phyloP scores from a whole-genome alignment of 768 basidiomycete species.

The Hypsizygus marmoreus region DNA sequence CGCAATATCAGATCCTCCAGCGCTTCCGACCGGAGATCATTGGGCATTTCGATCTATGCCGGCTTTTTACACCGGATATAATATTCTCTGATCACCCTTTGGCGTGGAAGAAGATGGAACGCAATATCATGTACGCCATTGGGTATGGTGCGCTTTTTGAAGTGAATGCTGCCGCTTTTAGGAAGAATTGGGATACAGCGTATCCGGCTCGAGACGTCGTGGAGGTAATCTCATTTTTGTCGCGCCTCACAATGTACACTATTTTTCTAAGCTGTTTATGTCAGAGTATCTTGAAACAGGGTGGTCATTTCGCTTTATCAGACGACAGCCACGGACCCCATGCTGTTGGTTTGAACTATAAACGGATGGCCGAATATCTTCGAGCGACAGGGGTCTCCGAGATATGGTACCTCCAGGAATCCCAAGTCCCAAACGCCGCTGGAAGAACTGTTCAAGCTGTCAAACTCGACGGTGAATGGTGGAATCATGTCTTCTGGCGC shows the following conservation, averaged over 20 bases:
- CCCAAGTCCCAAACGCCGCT: conserved; percentile 40
- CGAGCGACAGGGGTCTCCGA: conserved; percentile 57
- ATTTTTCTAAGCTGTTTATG: conserved; percentile 5
- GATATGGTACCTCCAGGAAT: conserved; percentile 60
- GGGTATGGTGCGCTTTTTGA: conserved; percentile 92
- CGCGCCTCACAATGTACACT: neutral
- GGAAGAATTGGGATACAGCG: conserved; percentile 85
- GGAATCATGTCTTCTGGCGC: conserved; percentile 61
- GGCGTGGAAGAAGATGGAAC: conserved; percentile 65
- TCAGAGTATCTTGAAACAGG: conserved; percentile 69
- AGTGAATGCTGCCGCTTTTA: conserved; percentile 87
- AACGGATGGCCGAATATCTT: conserved; percentile 65
- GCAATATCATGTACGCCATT: conserved; percentile 75
- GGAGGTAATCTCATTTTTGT: conserved; percentile 61
- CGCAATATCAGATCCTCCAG: conserved; percentile 71
- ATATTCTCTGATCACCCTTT: conserved; percentile 54
- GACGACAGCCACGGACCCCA: conserved; percentile 95
- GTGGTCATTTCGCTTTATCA: conserved; percentile 84
- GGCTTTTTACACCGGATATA: conserved; percentile 75
- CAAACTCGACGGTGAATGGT: conserved; percentile 55
- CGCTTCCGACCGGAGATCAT: conserved; percentile 84
- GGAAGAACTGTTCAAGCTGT: conserved; percentile 48
- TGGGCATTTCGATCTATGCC: conserved; percentile 92
- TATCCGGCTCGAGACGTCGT: conserved; percentile 85
- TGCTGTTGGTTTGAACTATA: conserved; percentile 87